Evolutionary conservation across 2,329 filamentous ascomycete species (phyloP), one percentile per base, ranked within the genome.

Genomic region (Aspergillus sp.): DNA sequence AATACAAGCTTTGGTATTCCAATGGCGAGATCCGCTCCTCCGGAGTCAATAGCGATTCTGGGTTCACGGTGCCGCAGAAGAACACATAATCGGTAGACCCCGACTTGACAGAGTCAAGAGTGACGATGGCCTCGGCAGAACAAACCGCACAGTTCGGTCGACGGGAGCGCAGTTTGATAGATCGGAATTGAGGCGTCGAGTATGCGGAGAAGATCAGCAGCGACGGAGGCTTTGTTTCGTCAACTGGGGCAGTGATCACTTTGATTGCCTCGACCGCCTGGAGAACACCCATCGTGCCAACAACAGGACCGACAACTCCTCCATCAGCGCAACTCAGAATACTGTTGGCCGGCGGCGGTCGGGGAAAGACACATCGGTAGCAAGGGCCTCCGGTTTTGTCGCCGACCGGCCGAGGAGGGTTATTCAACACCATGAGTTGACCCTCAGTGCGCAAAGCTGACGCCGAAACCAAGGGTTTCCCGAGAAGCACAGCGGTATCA

Each of bases 361-460:
- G 89, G 0, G 92, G 93, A 67, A 96, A 99, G 12, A 98, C 85
- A 71, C 95, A 99, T 47, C 95, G 85, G 76, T 99, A 99, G 75
- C 95, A 99, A 0, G 94, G 93, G 0, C 92, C 90, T 36, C 90
- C 88, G 0, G 77, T 70, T 2, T 72, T 56, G 54, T 85, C 76
- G 1, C 87, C 88, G 10, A 83, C 80, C 2, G 85, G 79, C 7
- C 81, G 78, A 0, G 91, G 85, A 1, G 93, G 93, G 60, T 88
- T 87, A 75, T 98, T 97, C 54, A 98, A 83, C 0, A 96, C 85
- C 67, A 96, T 90, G 3, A 98, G 83, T 76, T 98, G 94, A 2
- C 95, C 95, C 58, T 96, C 93, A 0, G 89, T 92, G 18, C 91
- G 87, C 24, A 98, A 84, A 0, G 95, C 94, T 0, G 93, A 96